Base-by-base conservation (phyloP, 148 eudicot species). In the Camellia lanceoleosa region DNA sequence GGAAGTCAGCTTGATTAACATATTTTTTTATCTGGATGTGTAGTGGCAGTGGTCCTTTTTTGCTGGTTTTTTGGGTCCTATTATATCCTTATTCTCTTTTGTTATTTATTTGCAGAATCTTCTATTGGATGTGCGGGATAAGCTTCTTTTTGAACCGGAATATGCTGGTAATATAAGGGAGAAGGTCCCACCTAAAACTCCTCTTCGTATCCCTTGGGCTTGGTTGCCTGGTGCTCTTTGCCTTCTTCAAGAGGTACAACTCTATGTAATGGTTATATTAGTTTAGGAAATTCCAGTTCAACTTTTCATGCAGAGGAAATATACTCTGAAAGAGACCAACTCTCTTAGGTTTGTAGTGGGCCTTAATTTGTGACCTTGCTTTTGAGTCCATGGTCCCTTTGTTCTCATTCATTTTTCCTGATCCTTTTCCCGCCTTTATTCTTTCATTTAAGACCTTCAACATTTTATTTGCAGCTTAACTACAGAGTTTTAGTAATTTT, bases 191-290 rank as follows among this genome's bases (percentile, higher is more conserved):
- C 99, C 99, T 38, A 97, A 89, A 82, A 84, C 93, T 73, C 86
- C 95, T 79, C 86, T 97, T 76, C 87, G 92, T 60, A 88, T 97
- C 80, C 95, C 98, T 59, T 94, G 98, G 99, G 87, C 91, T 83
- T 97, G 98, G 98, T 83, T 97, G 81, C 90, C 99, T 73, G 95
- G 91, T 82, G 99, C 98, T 78, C 93, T 97, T 80, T 92, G 94
- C 87, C 94, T 97, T 84, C 99, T 97, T 83, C 99, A 97, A 87
- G 99, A 97, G 98, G 99, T 94, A 88, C 63, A 70, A 68, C 65
- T 64, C 51, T 20, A 15, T 8, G 61, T 30, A 43, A 5, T 54
- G 1, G 12, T 47, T 43, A 41, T 5, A 2, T 16, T 68, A 7
- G 49, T 41, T 16, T 46, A 23, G 47, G 9, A 69, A 67, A 61